Base-by-base conservation (phyloP, 768 basidiomycete species). In the Phylloporus arenicola region DNA sequence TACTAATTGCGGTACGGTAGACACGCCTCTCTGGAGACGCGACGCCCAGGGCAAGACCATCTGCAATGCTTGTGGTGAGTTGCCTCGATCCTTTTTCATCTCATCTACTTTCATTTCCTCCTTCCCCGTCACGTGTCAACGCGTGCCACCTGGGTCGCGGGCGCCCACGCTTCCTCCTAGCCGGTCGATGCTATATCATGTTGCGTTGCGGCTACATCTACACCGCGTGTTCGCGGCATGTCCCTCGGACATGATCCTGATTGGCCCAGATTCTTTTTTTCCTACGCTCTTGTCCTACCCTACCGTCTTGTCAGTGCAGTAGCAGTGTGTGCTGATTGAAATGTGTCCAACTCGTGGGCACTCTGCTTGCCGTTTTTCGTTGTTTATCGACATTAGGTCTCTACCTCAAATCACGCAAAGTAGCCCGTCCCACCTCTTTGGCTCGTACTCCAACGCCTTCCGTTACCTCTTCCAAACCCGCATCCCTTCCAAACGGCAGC, bases 41-140 rank as follows among this genome's bases (percentile, higher is more conserved):
- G 88, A 88, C 64, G 72, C 77, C 39, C 82, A 87, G 59, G 91
- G 90, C 51, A 88, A 86, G 68, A 79, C 84, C 43, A 80, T 92
- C 63, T 93, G 91, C 74, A 92, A 92, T 68, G 86, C 88, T 45
- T 92, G 91, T 69, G 91, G 90, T 92, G 67, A 79, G 88, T 79
- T 34, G 50, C 56, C 64, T 56, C 55, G 30, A 55, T 60, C 61
- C 51, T 14, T 57, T 61, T 64, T 62, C 61, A 62, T 64, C 62
- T 60, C 62, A 68, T 69, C 64, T 62, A 8, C 63, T 65, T 60
- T 61, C 61, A 62, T 63, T 62, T 58, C 68, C 61, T 56, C 54
- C 57, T 61, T 55, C 54, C 41, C 37, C 55, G 55, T 72, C 75
- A 72, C 75, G 74, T 76, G 75, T 70, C 54, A 44, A 45, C 50